phyloP scores from a whole-genome alignment of 164 flowering plant genomes.

The Vitis labrusca region DNA sequence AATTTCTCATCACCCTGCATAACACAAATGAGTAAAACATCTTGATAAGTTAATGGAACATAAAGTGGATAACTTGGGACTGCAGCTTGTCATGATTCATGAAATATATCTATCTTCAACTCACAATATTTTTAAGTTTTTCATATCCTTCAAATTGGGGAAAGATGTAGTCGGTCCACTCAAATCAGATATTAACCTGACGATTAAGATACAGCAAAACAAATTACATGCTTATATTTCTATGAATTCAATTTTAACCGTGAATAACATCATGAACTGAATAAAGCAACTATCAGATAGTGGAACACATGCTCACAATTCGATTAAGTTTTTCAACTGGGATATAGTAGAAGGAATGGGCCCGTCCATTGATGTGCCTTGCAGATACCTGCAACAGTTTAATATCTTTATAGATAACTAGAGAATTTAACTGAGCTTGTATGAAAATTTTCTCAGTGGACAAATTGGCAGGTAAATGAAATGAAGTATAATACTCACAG shows the following conservation, averaged over 20 bases:
- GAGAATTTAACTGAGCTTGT: background rate
- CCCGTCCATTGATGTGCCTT: slow-evolving; percentile 79
- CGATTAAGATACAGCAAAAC: slow-evolving; percentile 7
- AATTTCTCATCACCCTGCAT: slow-evolving; percentile 66
- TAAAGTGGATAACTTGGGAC: background rate
- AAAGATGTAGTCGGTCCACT: slow-evolving; percentile 40
- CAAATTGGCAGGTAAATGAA: background rate
- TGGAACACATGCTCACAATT: slow-evolving; percentile 48
- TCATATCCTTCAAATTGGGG: slow-evolving; percentile 52
- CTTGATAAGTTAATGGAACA: background rate
- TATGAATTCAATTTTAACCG: background rate
- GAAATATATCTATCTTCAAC: slow-evolving; percentile 24
- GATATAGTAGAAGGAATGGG: slow-evolving; percentile 76
- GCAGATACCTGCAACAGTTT: slow-evolving; percentile 58
- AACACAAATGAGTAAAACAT: slow-evolving; percentile 3
- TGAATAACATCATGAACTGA: background rate
- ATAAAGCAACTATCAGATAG: background rate
- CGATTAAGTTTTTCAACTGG: slow-evolving; percentile 39
- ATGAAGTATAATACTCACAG: slow-evolving; percentile 45
- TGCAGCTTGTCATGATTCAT: background rate
- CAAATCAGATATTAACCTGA: slow-evolving; percentile 86
- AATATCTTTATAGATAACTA: background rate
- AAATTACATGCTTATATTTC: background rate
- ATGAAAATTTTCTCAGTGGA: background rate
- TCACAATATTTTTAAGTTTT: slow-evolving; percentile 44